These are phyloP conservation scores for Daldinia sp. DNA, from an alignment of 2,329 filamentous ascomycete species.

Conservation along the genomic window DNA sequence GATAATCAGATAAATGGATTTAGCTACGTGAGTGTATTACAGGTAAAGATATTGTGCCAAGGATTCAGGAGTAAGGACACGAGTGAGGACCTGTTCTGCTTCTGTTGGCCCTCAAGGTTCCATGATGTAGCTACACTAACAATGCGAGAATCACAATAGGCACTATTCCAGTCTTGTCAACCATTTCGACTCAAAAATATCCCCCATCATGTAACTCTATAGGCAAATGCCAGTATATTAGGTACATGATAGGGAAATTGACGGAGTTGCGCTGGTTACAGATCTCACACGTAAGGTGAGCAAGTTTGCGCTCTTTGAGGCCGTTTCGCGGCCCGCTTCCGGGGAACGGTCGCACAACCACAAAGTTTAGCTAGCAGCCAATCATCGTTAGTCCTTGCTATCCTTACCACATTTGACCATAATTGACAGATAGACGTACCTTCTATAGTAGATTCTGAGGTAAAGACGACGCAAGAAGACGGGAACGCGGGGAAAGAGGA, in stretches of 20 bases:
- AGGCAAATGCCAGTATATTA: constrained; percentile 1
- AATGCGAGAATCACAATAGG: background rate
- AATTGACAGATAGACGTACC: background rate
- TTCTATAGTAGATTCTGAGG: background rate
- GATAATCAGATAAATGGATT: background rate
- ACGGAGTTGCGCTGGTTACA: background rate
- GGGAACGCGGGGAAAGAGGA: constrained; percentile 32
- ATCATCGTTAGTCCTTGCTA: background rate
- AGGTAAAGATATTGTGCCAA: constrained; percentile 10
- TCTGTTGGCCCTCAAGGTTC: constrained; percentile 35
- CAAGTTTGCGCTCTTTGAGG: constrained; percentile 51
- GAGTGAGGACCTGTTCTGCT: background rate
- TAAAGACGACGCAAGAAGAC: constrained; percentile 6
- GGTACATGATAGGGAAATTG: background rate
- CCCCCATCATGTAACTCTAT: background rate
- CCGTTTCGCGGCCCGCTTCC: constrained; percentile 36
- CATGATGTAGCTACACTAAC: constrained; percentile 9
- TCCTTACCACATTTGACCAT: background rate
- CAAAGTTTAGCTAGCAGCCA: constrained; percentile 2
- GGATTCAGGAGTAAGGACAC: constrained; percentile 18
- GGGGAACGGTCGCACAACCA: constrained; percentile 14
- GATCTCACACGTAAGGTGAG: constrained; percentile 43
- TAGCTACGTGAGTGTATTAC: background rate
- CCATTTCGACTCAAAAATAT: background rate
- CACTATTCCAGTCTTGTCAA: background rate